Percentiles rank a stretch among this genome's conserved stretches.
Evolutionary conservation across 305 asterid genomes (phyloP).

Genomic region (Petunia hybrid): DNA sequence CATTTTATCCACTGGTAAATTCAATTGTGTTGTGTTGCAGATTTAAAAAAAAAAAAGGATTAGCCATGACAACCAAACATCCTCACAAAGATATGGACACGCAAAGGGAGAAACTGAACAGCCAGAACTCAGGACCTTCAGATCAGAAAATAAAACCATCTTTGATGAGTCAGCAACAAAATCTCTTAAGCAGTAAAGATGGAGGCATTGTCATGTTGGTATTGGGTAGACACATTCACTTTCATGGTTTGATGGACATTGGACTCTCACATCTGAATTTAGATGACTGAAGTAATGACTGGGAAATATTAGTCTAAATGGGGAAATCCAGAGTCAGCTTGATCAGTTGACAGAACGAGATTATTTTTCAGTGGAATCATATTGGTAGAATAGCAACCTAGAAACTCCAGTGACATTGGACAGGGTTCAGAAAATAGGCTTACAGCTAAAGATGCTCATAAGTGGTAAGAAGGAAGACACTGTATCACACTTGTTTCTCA

Average conservation of each 20-base stretch:
- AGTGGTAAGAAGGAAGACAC: not conserved
- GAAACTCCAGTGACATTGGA: not conserved
- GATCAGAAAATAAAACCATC: slow-evolving; percentile 13
- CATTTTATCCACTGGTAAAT: not conserved
- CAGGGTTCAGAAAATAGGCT: not conserved
- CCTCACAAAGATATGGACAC: slow-evolving; percentile 7
- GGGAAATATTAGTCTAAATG: slow-evolving; percentile 5
- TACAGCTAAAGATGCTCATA: not conserved
- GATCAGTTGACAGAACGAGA: not conserved
- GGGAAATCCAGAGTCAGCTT: not conserved
- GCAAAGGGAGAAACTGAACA: not conserved
- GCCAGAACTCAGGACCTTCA: not conserved
- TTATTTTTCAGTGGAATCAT: not conserved
- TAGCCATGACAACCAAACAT: not conserved
- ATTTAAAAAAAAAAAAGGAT: not conserved
- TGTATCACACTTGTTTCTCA: not conserved
- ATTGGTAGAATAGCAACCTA: not conserved
- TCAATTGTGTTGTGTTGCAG: not conserved
- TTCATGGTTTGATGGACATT: not conserved
- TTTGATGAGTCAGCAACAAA: not conserved
- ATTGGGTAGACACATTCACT: not conserved
- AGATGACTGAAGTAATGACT: not conserved
- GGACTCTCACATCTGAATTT: not conserved
- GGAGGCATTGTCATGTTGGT: slow-evolving; percentile 6
- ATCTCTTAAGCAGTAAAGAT: not conserved